These are phyloP conservation scores for Naumovozyma baii DNA, from an alignment of 805 yeast genomes.

Conservation along the genomic window DNA sequence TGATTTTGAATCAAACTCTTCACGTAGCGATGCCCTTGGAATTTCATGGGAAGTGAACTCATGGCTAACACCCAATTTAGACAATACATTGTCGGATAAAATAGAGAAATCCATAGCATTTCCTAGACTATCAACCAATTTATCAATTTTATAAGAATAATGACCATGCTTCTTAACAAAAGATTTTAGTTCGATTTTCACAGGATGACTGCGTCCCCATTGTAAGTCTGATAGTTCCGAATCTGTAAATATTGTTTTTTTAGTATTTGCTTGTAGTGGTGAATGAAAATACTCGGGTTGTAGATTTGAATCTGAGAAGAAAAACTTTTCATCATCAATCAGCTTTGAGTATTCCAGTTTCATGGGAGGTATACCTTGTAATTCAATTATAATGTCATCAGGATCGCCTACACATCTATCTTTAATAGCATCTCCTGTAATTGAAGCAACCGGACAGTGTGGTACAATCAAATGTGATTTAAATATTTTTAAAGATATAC, in stretches of 20 bases:
- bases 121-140: constrained; percentile 59
- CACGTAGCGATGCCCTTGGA: constrained; percentile 42
- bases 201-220: constrained; percentile 36
- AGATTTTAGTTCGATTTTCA: constrained; percentile 37
- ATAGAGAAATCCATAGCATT: constrained; percentile 39
- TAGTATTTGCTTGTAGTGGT: constrained; percentile 30
- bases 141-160: constrained; percentile 47
- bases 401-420: constrained; percentile 57
- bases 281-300: constrained; percentile 45
- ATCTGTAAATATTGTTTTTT: constrained; percentile 20
- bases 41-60: constrained; percentile 45
- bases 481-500: constrained; percentile 48
- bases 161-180: constrained; percentile 39
- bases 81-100: constrained; percentile 21
- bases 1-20: constrained; percentile 29
- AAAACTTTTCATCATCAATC: constrained; percentile 26
- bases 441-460: constrained; percentile 64
- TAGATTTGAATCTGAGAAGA: constrained; percentile 34
- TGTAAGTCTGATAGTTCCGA: constrained; percentile 33
- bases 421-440: constrained; percentile 31
- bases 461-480: constrained; percentile 59
- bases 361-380: constrained; percentile 74
- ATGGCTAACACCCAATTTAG: constrained; percentile 33
- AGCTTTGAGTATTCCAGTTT: constrained; percentile 46
- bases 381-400: constrained; percentile 44